Conservation (phyloP, 129 eudicot genomes). For the Lactuca sativa region DNA sequence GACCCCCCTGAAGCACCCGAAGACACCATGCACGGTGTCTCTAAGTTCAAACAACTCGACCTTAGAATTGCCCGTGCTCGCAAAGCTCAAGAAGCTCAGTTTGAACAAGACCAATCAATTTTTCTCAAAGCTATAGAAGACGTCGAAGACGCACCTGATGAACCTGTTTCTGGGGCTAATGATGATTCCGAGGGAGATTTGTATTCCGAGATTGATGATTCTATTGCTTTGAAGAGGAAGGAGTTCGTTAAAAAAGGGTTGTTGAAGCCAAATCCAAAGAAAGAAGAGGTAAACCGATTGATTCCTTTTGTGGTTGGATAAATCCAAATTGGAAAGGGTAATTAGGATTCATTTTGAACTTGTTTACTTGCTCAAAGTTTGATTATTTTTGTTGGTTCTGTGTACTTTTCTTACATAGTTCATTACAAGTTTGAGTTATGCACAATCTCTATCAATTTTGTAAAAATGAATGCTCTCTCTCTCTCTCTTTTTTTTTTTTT, state of each 20-base stretch:
- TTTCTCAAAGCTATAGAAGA: slow-evolving; percentile 71
- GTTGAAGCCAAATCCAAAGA: slow-evolving; percentile 67
- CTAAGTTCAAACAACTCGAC: slow-evolving; percentile 75
- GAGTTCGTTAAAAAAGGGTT: slow-evolving; percentile 87
- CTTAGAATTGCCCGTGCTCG: slow-evolving; percentile 78
- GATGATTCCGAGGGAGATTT: slow-evolving; percentile 61
- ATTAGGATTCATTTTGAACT: not conserved
- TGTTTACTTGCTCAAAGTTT: slow-evolving; percentile 7
- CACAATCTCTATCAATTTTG: not conserved
- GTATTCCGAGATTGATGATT: slow-evolving; percentile 83
- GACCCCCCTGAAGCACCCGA: slow-evolving; percentile 98
- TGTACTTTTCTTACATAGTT: not conserved
- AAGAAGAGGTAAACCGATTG: slow-evolving; percentile 24
- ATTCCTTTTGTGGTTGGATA: not conserved
- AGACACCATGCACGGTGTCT: slow-evolving; percentile 87
- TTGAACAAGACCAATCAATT: slow-evolving; percentile 54
- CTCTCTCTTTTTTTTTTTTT: too few relatives aligned
- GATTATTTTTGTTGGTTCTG: not conserved
- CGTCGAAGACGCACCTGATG: slow-evolving; percentile 73
- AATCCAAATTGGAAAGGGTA: not conserved
- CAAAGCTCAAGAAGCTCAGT: slow-evolving; percentile 61
- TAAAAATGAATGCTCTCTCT: not conserved
- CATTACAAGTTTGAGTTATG: not conserved
- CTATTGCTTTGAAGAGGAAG: slow-evolving; percentile 78
- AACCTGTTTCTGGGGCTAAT: slow-evolving; percentile 20